Conservation (phyloP, 2,329 filamentous ascomycete genomes). For the Talaromyces atroroseus region DNA sequence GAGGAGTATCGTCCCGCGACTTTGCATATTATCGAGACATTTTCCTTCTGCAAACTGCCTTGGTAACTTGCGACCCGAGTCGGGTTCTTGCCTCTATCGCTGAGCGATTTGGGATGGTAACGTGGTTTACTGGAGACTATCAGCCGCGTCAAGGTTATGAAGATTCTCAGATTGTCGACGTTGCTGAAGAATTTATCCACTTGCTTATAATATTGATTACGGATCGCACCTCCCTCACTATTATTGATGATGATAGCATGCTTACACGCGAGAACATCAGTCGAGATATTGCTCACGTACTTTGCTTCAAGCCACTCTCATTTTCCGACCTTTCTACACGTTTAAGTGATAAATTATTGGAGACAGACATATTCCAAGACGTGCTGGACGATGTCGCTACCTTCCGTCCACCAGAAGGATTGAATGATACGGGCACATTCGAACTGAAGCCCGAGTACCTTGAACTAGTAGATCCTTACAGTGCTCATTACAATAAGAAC, state of each 20-base stretch:
- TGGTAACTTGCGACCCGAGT: conserved; percentile 78
- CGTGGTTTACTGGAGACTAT: conserved; percentile 82
- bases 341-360: conserved; percentile 81
- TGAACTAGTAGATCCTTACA: conserved; percentile 89
- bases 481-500: conserved; percentile 93
- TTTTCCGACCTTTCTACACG: conserved; percentile 87
- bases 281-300: conserved; percentile 83
- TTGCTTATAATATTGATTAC: conserved; percentile 85
- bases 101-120: conserved; percentile 81
- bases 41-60: conserved; percentile 83
- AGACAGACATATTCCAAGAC: conserved; percentile 79
- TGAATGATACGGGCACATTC: conserved; percentile 90
- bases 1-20: conserved; percentile 81
- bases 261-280: conserved; percentile 68
- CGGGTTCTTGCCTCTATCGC: conserved; percentile 83
- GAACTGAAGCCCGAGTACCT: conserved; percentile 82
- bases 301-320: conserved; percentile 93
- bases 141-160: conserved; percentile 71
- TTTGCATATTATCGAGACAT: conserved; percentile 93
- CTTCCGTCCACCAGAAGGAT: conserved; percentile 83
- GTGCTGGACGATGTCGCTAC: conserved; percentile 82
- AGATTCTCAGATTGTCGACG: conserved; percentile 79
- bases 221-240: conserved; percentile 69
- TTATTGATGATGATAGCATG: conserved; percentile 30
- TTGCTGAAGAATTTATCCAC: conserved; percentile 94